These are phyloP conservation scores for Epichloe amarillans DNA, from an alignment of 2,329 filamentous ascomycete genomes.

Conservation along the genomic window DNA sequence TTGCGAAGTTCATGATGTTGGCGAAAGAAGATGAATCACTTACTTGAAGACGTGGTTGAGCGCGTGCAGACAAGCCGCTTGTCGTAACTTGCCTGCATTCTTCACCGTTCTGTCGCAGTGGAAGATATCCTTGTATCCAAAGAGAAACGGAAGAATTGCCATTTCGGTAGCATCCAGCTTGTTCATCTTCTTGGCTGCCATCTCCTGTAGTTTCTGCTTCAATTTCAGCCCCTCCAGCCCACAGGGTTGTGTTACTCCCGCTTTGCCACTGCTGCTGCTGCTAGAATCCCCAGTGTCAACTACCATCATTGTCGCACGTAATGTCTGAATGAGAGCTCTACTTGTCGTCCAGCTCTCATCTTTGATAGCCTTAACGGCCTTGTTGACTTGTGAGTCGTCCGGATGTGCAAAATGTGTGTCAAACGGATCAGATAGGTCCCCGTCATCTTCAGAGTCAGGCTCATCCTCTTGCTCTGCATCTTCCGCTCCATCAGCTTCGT, in stretches of 20 bases:
- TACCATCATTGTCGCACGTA: slow-evolving; percentile 32
- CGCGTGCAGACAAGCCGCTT: slow-evolving; percentile 66
- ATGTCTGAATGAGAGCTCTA: slow-evolving; percentile 31
- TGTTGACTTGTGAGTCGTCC: slow-evolving; percentile 45
- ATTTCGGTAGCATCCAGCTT: slow-evolving; percentile 50
- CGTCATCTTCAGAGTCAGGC: slow-evolving; percentile 34
- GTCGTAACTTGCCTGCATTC: slow-evolving; percentile 57
- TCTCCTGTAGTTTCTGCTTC: slow-evolving; percentile 41
- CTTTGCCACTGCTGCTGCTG: slow-evolving; percentile 6
- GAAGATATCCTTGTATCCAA: slow-evolving; percentile 70
- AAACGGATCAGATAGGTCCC: slow-evolving; percentile 56
- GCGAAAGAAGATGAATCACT: slow-evolving; percentile 12
- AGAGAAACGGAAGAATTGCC: slow-evolving; percentile 56
- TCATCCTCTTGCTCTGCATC: slow-evolving; percentile 10
- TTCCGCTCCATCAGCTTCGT: slow-evolving; percentile 14
- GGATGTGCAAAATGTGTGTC: slow-evolving; percentile 64
- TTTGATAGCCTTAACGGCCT: slow-evolving; percentile 37
- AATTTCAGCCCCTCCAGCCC: slow-evolving; percentile 56
- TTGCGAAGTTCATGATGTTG: no score
- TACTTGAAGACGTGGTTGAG: slow-evolving; percentile 87
- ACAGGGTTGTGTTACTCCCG: slow-evolving; percentile 18
- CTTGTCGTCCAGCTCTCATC: slow-evolving; percentile 37
- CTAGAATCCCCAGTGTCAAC: slow-evolving; percentile 25
- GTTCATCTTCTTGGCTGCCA: slow-evolving; percentile 38
- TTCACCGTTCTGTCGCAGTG: slow-evolving; percentile 57